Conservation (phyloP, 768 basidiomycete species). For the Podaxis sp. region DNA sequence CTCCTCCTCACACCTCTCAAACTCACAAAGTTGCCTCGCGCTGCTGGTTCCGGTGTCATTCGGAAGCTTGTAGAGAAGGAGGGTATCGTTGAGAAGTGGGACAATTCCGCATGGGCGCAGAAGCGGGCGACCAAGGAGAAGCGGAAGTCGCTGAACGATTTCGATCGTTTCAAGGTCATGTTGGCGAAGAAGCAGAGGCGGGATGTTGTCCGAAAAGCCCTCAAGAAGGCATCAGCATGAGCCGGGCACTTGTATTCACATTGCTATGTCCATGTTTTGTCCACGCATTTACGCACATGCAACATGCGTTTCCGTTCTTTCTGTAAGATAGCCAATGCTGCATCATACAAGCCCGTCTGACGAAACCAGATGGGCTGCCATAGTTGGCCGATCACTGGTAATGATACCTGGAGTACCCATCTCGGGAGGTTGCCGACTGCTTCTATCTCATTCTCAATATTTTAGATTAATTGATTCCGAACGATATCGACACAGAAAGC, state of each 20-base stretch:
- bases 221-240: slow-evolving; percentile 47
- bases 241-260: slow-evolving; percentile 13
- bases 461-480: not conserved
- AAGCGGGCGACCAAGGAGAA: slow-evolving; percentile 74
- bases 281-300: slow-evolving; percentile 5
- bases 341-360: not conserved
- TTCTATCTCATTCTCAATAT: not conserved
- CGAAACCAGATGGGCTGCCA: not conserved
- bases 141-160: slow-evolving; percentile 82
- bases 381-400: not conserved
- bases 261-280: slow-evolving; percentile 9
- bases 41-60: slow-evolving; percentile 76
- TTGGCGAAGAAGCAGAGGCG: slow-evolving; percentile 86
- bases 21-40: slow-evolving; percentile 84
- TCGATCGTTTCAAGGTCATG: slow-evolving; percentile 88
- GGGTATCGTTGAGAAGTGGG: slow-evolving; percentile 84
- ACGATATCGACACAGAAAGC: not conserved
- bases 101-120: slow-evolving; percentile 84
- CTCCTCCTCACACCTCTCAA: slow-evolving; percentile 86
- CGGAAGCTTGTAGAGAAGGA: slow-evolving; percentile 89
- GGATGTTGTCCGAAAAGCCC: slow-evolving; percentile 70
- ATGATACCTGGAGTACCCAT: not conserved
- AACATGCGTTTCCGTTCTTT: not conserved
- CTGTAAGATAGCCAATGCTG: not conserved
- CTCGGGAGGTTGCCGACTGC: not conserved